Evolutionary conservation across 2,329 filamentous ascomycete species (phyloP), one percentile per base, ranked within the genome.

Genomic region (Fusarium sp.): DNA sequence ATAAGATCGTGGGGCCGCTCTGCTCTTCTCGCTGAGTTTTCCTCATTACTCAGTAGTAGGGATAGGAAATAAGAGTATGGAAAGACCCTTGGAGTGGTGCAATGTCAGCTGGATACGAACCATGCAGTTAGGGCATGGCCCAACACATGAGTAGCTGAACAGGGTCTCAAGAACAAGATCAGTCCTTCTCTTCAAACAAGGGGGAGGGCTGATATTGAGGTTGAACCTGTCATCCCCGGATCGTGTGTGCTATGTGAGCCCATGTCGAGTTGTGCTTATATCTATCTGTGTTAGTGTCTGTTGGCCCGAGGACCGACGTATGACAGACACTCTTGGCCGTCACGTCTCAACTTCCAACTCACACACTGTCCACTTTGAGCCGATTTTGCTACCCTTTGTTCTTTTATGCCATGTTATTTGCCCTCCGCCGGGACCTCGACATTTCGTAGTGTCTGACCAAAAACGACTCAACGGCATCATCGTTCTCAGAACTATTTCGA

Each of bases 261-360:
- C 28, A 31, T 39, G 52, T 39, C 63, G 41, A 51, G 63, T 59
- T 26, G 66, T 72, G 56, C 52, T 31, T 69, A 64, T 59, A 59
- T 69, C 52, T 72, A 48, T 48, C 45, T 48, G 63, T 72, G 55
- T 72, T 58, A 65, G 55, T 72, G 56, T 59, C 47, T 72, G 55
- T 44, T 61, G 56, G 58, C 47, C 57, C 31, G 63, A 64, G 48
- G 58, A 39, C 54, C 39, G 38, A 66, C n/a, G 60, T 73, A 59
- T 55, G 57, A 74, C 58, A 56, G 42, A 47, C 58, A 61, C 33
- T 44, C 59, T 61, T 70, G 47, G 47, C 28, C 48, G 61, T 71
- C 38, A 31, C 54, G 26, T 63, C 66, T 73, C 60, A 54, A 66
- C 70, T 49, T 42, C 35, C 52, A 51, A 63, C 33, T 26, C 24